Conservation (phyloP, 2,329 filamentous ascomycete genomes). For the Dendryphion nanum region DNA sequence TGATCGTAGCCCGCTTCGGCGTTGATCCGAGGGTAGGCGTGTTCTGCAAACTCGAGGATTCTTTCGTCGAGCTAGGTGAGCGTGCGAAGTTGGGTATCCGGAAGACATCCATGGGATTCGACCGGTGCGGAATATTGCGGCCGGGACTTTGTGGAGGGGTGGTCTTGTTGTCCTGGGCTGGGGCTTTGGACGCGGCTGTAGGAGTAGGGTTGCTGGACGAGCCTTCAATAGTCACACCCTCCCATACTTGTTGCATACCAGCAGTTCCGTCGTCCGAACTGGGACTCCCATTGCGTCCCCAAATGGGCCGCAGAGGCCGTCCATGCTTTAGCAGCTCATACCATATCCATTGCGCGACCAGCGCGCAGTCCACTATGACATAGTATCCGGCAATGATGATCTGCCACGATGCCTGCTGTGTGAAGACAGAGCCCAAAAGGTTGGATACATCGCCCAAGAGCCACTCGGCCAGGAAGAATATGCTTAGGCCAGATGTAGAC, state of each 20-base stretch:
- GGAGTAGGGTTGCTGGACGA: slow-evolving; percentile 6
- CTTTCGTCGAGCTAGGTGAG: slow-evolving; percentile 25
- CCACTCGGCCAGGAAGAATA: slow-evolving; percentile 67
- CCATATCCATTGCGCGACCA: slow-evolving; percentile 65
- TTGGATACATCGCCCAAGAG: slow-evolving; percentile 64
- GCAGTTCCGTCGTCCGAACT: slow-evolving; percentile 1
- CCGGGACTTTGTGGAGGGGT: slow-evolving; percentile 11
- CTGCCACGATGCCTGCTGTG: slow-evolving; percentile 65
- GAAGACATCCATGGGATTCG: slow-evolving; percentile 34
- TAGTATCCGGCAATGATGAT: slow-evolving; percentile 65
- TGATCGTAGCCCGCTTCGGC: slow-evolving; percentile 29
- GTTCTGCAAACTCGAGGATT: slow-evolving; percentile 15
- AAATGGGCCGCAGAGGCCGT: slow-evolving; percentile 42
- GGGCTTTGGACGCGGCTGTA: not conserved
- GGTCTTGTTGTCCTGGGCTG: slow-evolving; percentile 12
- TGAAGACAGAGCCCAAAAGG: slow-evolving; percentile 61
- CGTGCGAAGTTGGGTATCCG: slow-evolving; percentile 39
- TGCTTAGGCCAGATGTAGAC: slow-evolving; percentile 63
- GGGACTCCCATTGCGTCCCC: slow-evolving; percentile 17
- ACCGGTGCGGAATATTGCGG: slow-evolving; percentile 22
- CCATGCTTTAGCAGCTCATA: slow-evolving; percentile 59
- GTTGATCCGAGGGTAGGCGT: slow-evolving; percentile 17
- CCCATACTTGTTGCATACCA: slow-evolving; percentile 30
- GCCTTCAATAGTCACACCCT: slow-evolving; percentile 17
- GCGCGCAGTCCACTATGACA: slow-evolving; percentile 61